Conservation (phyloP, 495 filamentous ascomycete species). For the Amorphotheca resinae region DNA sequence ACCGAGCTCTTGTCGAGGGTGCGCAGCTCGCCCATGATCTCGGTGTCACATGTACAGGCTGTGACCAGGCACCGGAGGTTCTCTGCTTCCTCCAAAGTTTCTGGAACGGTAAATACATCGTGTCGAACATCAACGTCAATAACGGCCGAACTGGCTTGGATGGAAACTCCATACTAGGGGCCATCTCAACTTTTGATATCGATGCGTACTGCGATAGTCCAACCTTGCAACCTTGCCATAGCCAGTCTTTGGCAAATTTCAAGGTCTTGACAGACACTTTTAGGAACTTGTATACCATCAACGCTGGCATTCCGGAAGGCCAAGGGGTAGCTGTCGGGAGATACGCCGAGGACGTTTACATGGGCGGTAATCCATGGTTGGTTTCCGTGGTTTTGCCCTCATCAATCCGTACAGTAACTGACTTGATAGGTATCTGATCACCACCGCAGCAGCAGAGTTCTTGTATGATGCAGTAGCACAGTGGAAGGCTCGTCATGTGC, state of each 20-base stretch:
- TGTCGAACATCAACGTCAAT: constrained; percentile 30
- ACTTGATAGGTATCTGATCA: constrained; percentile 23
- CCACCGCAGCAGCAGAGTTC: constrained; percentile 46
- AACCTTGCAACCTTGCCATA: constrained; percentile 39
- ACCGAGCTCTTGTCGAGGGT: constrained; percentile 27
- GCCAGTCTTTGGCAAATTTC: constrained; percentile 34
- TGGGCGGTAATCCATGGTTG: constrained; percentile 32
- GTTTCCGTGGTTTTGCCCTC: neutral
- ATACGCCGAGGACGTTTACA: constrained; percentile 49
- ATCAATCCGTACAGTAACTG: constrained; percentile 1
- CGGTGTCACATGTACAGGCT: constrained; percentile 28
- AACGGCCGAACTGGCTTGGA: constrained; percentile 33
- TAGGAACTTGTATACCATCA: constrained; percentile 33
- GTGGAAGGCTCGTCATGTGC: constrained; percentile 32
- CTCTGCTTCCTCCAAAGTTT: constrained; percentile 39
- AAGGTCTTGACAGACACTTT: constrained; percentile 39
- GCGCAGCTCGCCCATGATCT: constrained; percentile 17
- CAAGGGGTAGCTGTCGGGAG: constrained; percentile 45
- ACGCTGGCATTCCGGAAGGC: constrained; percentile 27
- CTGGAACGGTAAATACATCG: constrained; percentile 33
- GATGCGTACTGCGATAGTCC: constrained; percentile 34
- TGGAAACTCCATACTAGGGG: constrained; percentile 33
- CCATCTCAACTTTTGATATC: constrained; percentile 35
- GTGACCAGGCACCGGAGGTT: constrained; percentile 36
- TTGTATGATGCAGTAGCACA: constrained; percentile 50